Evolutionary conservation across 2,329 filamentous ascomycete genomes (phyloP), one percentile per base, ranked within the genome.

Genomic region (Escovopsis sp.): DNA sequence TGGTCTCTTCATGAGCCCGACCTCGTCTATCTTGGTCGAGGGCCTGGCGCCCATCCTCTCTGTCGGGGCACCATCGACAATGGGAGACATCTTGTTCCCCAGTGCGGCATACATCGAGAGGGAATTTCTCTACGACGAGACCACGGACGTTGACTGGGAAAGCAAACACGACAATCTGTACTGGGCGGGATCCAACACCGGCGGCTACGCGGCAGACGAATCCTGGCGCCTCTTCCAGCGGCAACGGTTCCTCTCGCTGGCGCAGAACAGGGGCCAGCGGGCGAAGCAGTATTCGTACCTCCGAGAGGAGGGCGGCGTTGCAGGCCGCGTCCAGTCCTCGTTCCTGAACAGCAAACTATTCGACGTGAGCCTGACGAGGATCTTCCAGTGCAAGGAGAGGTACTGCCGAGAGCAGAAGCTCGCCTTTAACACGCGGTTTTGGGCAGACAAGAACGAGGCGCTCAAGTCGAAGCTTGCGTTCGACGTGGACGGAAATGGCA

Each of bases 111-210:
- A 75, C 45, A 49, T 63, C n/a, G 58, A 64, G 45, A 12, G 55
- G 2, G 56, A 63, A 36, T 64, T 68, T 28, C 46, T 49, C 4
- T 75, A 75, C 48, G 52, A 64, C 3, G 50, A 55, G 0, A 28
- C 45, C 0, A 38, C 58, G 3, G 73, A 75, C 44, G 34, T 64
- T 0, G 51, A 56, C 0, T 78, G 72, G 72, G 53, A 66, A 0
- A 38, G 58, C 6, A 79, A 78, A 49, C 48, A 48, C 2, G 65
- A 69, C 33, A 66, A 64, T 3, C 50, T 77, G 0, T 77, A 77
- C 52, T 78, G 74, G 75, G 65, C 67, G 0, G 74, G 74, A 0
- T 72, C 68, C 0, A 73, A 64, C 0, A 75, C 73, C 0, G 74
- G 73, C 3, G 70, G 64, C 0, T 65, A 58, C 34, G 58, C 55